Conservation (phyloP, 768 basidiomycete species). For the Asterophora parasitica region DNA sequence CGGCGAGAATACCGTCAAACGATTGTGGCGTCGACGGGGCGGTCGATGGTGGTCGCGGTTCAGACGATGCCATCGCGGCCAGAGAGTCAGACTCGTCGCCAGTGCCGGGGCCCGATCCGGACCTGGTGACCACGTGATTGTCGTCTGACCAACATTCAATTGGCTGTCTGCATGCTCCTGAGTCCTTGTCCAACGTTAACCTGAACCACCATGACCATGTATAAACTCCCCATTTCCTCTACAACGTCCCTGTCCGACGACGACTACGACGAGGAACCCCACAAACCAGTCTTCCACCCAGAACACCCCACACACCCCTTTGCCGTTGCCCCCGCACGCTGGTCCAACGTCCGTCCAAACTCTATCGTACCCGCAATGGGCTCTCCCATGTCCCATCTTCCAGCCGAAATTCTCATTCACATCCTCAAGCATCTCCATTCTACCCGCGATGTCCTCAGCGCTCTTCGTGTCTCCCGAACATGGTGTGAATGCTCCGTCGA, state of each 20-base stretch:
- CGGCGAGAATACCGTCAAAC: constrained; percentile 37
- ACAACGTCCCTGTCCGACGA: constrained; percentile 77
- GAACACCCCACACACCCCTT: constrained; percentile 34
- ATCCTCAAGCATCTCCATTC: constrained; percentile 82
- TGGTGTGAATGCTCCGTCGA: constrained; percentile 98
- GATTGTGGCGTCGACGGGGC: neutral
- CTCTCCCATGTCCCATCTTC: constrained; percentile 65
- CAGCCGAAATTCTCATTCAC: constrained; percentile 90
- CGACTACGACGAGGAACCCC: constrained; percentile 47
- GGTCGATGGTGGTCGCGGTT: neutral
- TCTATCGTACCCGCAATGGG: constrained; percentile 23
- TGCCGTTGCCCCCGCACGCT: constrained; percentile 62
- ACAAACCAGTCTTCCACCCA: constrained; percentile 47
- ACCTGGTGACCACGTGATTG: constrained; percentile 11
- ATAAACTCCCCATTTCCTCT: constrained; percentile 62
- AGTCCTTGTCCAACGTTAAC: no score
- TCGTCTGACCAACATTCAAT: constrained; percentile 14
- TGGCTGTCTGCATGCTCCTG: constrained; percentile 14
- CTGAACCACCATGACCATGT: constrained; percentile 37
- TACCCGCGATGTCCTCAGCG: constrained; percentile 65
- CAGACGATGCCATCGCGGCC: constrained; percentile 5
- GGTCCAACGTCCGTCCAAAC: constrained; percentile 34
- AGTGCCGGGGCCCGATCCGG: no score
- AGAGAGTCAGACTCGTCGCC: no score
- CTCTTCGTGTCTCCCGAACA: constrained; percentile 76